Evolutionary conservation across 2,329 filamentous ascomycete genomes (phyloP), one percentile per base, ranked within the genome.

Genomic region (Pseudogymnoascus sp.): DNA sequence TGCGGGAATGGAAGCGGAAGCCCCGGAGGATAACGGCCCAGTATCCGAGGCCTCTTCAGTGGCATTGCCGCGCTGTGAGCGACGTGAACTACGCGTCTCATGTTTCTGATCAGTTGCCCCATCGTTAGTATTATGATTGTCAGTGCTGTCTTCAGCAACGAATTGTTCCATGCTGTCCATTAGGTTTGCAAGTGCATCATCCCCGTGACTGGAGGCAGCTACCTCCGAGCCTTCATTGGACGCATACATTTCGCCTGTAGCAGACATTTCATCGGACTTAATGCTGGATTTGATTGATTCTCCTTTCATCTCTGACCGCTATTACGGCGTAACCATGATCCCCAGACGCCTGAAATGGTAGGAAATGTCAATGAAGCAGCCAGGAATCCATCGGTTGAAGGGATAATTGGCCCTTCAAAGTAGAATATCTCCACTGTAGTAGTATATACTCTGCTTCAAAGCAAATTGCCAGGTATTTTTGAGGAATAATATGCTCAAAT

Each of bases 121-220:
- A 57, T 57, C 28, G 28, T 57, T 57, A 57, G 50, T n/a, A 57
- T 57, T 8, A 19, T 57, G 1, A 57, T 33, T 13, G 47, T 5
- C 28, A 57, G 28, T 33, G 26, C 28, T 33, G 17, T 57, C 50
- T 8, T 57, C 50, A 8, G 50, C 50, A 33, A 57, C 50, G 5
- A 57, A 57, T 57, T 57, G 28, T 21, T 57, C 50, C 50, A 57
- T 57, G 50, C 50, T 33, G 50, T 57, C 28, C 50, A 57, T 33
- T 7, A 57, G 15, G 50, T 57, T 21, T 33, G 50, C 50, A 10
- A 57, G 50, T 15, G 50, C 28, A 8, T 57, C 50, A 33, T 57
- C 50, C 26, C 50, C 50, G 17, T 57, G 50, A 33, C 50, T 33
- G 7, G 50, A 8, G 17, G 17, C 9, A 19, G n/a, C 4, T 2